phyloP scores from a whole-genome alignment of 1,284 basidiomycete genomes.

The Cerioporus squamosus region DNA sequence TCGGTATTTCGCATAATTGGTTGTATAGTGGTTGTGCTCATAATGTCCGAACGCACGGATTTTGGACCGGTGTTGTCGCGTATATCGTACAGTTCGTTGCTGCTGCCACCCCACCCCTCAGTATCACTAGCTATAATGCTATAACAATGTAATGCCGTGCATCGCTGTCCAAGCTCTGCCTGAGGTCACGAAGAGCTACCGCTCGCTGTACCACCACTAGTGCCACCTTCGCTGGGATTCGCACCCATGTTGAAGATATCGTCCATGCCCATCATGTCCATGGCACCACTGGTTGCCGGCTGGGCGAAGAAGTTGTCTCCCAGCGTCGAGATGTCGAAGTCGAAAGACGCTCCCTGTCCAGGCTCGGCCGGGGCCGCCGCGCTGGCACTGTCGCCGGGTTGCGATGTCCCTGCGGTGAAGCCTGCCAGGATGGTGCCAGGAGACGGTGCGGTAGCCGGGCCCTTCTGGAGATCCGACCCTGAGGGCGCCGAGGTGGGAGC shows the following conservation, averaged over 20 bases:
- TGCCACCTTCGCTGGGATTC: not conserved
- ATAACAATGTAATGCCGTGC: slow-evolving; percentile 6
- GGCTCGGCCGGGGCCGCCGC: not conserved
- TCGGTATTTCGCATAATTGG: slow-evolving; percentile 9
- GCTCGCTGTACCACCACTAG: too few species aligned
- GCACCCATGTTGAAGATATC: slow-evolving; percentile 26
- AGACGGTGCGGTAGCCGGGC: slow-evolving; percentile 36
- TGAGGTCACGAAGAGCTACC: not conserved
- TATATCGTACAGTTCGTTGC: slow-evolving; percentile 13
- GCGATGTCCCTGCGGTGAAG: slow-evolving; percentile 11
- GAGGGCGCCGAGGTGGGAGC: not conserved
- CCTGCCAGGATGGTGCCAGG: slow-evolving; percentile 44
- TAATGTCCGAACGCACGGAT: slow-evolving; percentile 6
- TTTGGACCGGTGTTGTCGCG: slow-evolving; percentile 12
- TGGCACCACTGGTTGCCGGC: slow-evolving; percentile 5
- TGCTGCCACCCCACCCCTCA: slow-evolving; percentile 15
- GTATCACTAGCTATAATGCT: slow-evolving; percentile 6
- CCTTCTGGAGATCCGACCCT: slow-evolving; percentile 7
- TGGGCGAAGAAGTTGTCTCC: slow-evolving; percentile 16
- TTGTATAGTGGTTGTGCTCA: slow-evolving; percentile 24
- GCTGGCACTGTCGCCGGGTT: slow-evolving; percentile 4
- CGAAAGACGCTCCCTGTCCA: slow-evolving; percentile 13
- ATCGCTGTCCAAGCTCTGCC: not conserved
- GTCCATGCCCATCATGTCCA: slow-evolving; percentile 25
- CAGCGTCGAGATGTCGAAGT: slow-evolving; percentile 19